A percentile compares a stretch with the other conserved stretches of the same genome.
phyloP scores from a whole-genome alignment of 1,139 yeast genomes.

The Suhomyces taliae region DNA sequence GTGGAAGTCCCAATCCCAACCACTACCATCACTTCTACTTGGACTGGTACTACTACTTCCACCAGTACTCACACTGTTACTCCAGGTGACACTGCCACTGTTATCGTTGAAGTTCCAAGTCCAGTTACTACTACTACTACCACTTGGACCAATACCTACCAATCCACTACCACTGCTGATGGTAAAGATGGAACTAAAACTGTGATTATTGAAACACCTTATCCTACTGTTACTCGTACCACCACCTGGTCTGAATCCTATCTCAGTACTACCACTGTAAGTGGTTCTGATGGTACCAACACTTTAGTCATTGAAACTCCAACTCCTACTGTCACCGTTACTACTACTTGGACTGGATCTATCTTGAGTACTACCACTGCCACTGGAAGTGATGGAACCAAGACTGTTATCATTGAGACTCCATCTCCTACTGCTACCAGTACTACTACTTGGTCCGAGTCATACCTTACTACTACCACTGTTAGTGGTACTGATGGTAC shows the following conservation, averaged over 20 bases:
- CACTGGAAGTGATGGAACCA: slow-evolving; percentile 12
- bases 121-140: slow-evolving; percentile 11
- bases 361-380: slow-evolving; percentile 3
- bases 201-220: slow-evolving; percentile 13
- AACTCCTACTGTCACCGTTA: slow-evolving; percentile 14
- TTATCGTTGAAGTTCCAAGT: slow-evolving; percentile 16
- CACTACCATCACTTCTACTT: slow-evolving; percentile 12
- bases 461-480: slow-evolving; percentile 9
- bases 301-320: slow-evolving; percentile 21
- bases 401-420: slow-evolving; percentile 17
- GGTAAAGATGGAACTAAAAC: slow-evolving; percentile 10
- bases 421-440: slow-evolving; percentile 16
- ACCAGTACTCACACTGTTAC: slow-evolving; percentile 11
- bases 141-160: slow-evolving; percentile 10
- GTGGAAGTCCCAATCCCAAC: slow-evolving; percentile 17
- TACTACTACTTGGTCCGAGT: slow-evolving; percentile 9
- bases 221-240: slow-evolving; percentile 5
- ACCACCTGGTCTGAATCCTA: neutral
- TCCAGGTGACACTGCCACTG: slow-evolving; percentile 16
- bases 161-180: slow-evolving; percentile 8
- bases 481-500: slow-evolving; percentile 12
- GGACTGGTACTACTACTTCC: slow-evolving; percentile 9
- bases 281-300: slow-evolving; percentile 13
- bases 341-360: slow-evolving; percentile 12
- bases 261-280: slow-evolving; percentile 7